Percentiles rank a stretch among this genome's conserved stretches.
Evolutionary conservation across 257 asterid genomes (phyloP).

Genomic region (Ajuga chamaepitys): DNA sequence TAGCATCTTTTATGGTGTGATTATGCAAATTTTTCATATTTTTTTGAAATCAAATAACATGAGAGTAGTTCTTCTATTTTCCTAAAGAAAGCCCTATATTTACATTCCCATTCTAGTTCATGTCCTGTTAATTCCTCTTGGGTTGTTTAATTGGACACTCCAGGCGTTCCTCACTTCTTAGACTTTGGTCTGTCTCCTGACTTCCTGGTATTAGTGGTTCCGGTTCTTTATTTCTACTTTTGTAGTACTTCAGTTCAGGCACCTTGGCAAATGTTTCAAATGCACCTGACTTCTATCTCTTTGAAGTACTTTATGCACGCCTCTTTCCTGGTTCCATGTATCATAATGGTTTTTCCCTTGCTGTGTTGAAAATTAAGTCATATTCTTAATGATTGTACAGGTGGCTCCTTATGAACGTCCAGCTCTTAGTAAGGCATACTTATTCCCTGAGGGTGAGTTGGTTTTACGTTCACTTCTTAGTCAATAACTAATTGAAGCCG

Average conservation of each 20-base stretch:
- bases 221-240: not conserved
- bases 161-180: not conserved
- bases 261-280: not conserved
- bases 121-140: not conserved
- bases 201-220: not conserved
- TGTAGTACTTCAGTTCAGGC: not conserved
- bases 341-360: not conserved
- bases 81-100: not conserved
- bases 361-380: not conserved
- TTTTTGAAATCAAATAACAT: too few species aligned
- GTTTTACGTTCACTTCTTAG: slow-evolving; percentile 2
- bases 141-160: not conserved
- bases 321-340: not conserved
- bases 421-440: slow-evolving; percentile 91
- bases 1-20: too few species aligned
- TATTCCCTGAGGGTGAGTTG: slow-evolving; percentile 88
- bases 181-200: not conserved
- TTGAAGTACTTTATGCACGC: not conserved
- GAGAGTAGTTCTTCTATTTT: not conserved
- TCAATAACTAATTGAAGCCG: not conserved
- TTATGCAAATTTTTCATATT: too few species aligned
- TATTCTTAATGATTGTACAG: slow-evolving; percentile 36
- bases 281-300: not conserved
- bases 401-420: slow-evolving; percentile 99
- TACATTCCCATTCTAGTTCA: not conserved